A percentile compares a stretch with the other conserved stretches of the same genome.
phyloP scores from a whole-genome alignment of 345 rosid species.

The Eucalyptus sp. region DNA sequence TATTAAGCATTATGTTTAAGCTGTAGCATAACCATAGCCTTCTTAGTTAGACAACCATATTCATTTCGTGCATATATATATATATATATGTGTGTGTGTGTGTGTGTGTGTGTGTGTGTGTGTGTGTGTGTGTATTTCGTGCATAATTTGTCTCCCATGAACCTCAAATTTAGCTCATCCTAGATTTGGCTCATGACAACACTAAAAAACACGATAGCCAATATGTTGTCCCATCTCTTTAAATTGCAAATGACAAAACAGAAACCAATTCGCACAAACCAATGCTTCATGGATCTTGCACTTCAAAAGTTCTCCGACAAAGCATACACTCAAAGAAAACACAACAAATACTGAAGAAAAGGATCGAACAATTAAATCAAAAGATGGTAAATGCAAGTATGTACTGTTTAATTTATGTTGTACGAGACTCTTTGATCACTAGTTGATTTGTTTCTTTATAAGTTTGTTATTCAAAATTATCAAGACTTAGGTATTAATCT shows the following conservation, averaged over 20 bases:
- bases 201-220: not conserved
- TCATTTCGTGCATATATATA: fast-evolving
- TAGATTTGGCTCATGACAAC: not conserved
- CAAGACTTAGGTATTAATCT: not conserved
- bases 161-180: not conserved
- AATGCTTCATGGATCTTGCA: not conserved
- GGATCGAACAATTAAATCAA: fast-evolving
- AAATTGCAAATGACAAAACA: not conserved
- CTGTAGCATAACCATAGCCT: not conserved
- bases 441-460: fast-evolving
- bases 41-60: not conserved
- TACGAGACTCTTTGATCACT: fast-evolving
- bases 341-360: not conserved
- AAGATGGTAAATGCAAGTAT: fast-evolving
- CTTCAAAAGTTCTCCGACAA: too few relatives aligned
- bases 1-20: not conserved
- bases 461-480: too few relatives aligned
- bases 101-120: too few relatives aligned
- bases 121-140: too few relatives aligned
- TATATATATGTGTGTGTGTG: too few relatives aligned
- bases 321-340: too few relatives aligned
- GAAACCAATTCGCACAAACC: not conserved
- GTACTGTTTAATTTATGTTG: fast-evolving
- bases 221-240: not conserved
- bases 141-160: not conserved